Evolutionary conservation across 2,329 filamentous ascomycete genomes (phyloP).

Genomic region (Scedosporium aurantiacum): DNA sequence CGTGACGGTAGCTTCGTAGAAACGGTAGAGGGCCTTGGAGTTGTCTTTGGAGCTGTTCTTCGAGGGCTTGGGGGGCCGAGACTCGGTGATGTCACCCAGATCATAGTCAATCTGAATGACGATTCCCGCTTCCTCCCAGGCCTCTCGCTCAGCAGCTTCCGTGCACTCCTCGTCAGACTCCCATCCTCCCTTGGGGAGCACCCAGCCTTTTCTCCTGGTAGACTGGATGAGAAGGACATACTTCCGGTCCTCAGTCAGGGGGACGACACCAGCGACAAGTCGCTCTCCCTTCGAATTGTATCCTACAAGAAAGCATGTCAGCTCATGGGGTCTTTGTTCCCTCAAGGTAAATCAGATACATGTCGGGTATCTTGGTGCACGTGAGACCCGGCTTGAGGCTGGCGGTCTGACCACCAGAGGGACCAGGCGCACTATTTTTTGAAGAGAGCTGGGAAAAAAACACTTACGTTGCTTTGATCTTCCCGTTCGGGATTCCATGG

Average conservation of each 20-base stretch:
- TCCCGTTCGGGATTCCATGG: slow-evolving; percentile 65
- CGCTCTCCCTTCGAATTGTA: slow-evolving; percentile 89
- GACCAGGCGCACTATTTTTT: neutral
- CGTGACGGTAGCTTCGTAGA: slow-evolving; percentile 80
- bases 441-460: slow-evolving; percentile 5
- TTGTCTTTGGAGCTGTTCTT: slow-evolving; percentile 57
- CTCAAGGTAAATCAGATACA: no score
- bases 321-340: neutral
- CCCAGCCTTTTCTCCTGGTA: slow-evolving; percentile 83
- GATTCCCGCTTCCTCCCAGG: slow-evolving; percentile 97
- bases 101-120: slow-evolving; percentile 74
- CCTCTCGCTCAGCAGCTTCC: slow-evolving; percentile 77
- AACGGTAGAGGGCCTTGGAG: slow-evolving; percentile 58
- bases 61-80: slow-evolving; percentile 68
- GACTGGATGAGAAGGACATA: slow-evolving; percentile 91
- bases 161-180: slow-evolving; percentile 85
- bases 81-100: slow-evolving; percentile 77
- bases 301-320: slow-evolving; percentile 40
- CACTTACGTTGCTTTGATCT: slow-evolving; percentile 72
- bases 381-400: neutral
- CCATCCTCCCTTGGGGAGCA: slow-evolving; percentile 96
- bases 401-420: neutral
- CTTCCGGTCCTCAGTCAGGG: slow-evolving; percentile 73
- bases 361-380: neutral
- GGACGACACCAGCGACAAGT: slow-evolving; percentile 88